phyloP scores from a whole-genome alignment of 352 stramenopile species.

The Globisporangium iwayamae region DNA sequence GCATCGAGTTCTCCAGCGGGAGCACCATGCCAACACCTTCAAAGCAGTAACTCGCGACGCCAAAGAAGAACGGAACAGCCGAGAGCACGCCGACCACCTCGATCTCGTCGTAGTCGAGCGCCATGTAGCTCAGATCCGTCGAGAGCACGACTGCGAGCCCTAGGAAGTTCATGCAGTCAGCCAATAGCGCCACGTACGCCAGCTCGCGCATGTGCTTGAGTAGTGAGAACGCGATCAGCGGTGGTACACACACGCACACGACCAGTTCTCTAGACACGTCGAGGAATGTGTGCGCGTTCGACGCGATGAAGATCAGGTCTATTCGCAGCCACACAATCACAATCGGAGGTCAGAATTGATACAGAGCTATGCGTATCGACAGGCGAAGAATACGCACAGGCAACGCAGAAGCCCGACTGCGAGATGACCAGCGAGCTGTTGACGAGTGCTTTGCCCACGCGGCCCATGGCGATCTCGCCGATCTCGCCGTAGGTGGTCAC shows the following conservation, averaged over 20 bases:
- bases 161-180: slow-evolving; percentile 86
- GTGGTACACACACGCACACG: slow-evolving; percentile 54
- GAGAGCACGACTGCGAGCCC: slow-evolving; percentile 81
- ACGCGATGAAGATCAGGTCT: slow-evolving; percentile 91
- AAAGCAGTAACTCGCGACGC: slow-evolving; percentile 89
- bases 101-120: slow-evolving; percentile 40
- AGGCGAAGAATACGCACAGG: slow-evolving; percentile 41
- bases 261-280: slow-evolving; percentile 49
- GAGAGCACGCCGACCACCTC: slow-evolving; percentile 58
- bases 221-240: slow-evolving; percentile 77
- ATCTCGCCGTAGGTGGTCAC: slow-evolving; percentile 86
- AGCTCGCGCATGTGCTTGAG: slow-evolving; percentile 87
- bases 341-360: no score
- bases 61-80: slow-evolving; percentile 85
- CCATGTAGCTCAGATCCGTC: slow-evolving; percentile 77
- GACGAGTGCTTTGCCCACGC: slow-evolving; percentile 61
- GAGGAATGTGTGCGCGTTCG: slow-evolving; percentile 81
- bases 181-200: slow-evolving; percentile 83
- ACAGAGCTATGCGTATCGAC: not conserved
- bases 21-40: slow-evolving; percentile 89
- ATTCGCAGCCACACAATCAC: not conserved
- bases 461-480: slow-evolving; percentile 71
- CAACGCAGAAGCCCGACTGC: slow-evolving; percentile 88
- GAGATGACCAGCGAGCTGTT: slow-evolving; percentile 84
- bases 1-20: slow-evolving; percentile 84